Evolutionary conservation across 1,284 basidiomycete species (phyloP).

Genomic region (Blastosporella zonata): DNA sequence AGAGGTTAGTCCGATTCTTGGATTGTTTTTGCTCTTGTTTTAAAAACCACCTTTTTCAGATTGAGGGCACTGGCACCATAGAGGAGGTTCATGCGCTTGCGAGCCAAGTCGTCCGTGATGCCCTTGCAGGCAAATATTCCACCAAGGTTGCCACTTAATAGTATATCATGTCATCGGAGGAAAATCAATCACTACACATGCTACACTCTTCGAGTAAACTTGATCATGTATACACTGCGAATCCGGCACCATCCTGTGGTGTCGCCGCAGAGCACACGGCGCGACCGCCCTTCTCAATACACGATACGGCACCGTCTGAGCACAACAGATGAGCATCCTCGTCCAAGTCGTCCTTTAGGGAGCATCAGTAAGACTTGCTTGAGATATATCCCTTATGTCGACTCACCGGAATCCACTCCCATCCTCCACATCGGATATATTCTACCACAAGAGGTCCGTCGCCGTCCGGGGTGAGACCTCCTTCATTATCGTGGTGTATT

Average conservation of each 20-base stretch:
- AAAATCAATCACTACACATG: not conserved
- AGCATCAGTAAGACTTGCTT: conserved; percentile 1
- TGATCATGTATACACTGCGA: conserved; percentile 43
- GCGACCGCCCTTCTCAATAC: conserved; percentile 54
- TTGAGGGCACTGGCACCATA: conserved; percentile 74
- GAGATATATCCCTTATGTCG: not conserved
- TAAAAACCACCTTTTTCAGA: conserved; percentile 40
- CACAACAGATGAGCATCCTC: conserved; percentile 65
- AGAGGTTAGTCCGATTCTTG: conserved; percentile 53
- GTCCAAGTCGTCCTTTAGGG: conserved; percentile 53
- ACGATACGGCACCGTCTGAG: conserved; percentile 67
- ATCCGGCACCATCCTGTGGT: conserved; percentile 33
- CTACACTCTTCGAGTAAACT: not conserved
- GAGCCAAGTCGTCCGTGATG: conserved; percentile 49
- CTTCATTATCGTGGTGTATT: conserved; percentile 53
- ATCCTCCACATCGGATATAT: conserved; percentile 76
- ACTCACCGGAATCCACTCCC: conserved; percentile 82
- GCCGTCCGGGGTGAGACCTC: conserved; percentile 39
- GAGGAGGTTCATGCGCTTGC: conserved; percentile 73
- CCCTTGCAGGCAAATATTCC: conserved; percentile 31
- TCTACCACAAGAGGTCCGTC: conserved; percentile 68
- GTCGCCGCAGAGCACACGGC: conserved; percentile 45
- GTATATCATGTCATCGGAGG: conserved; percentile 5
- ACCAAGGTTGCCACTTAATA: conserved; percentile 6
- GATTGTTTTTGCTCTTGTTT: conserved; percentile 4